Conservation (phyloP, 345 rosid genomes). For the Brassica rapa region DNA sequence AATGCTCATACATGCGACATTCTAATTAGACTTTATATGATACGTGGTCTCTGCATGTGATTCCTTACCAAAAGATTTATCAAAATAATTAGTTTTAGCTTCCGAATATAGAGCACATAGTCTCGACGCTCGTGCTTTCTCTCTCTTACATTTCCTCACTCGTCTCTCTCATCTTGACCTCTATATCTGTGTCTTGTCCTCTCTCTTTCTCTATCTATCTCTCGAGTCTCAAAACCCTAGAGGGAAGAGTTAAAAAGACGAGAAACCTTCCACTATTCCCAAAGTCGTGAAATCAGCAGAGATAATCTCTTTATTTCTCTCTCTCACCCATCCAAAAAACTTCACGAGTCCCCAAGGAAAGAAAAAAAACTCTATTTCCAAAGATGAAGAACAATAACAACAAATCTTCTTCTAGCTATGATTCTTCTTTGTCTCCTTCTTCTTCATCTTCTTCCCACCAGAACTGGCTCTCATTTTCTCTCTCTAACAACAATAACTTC, state of each 20-base stretch:
- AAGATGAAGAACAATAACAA: conserved; percentile 46
- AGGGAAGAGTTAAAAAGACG: conserved; percentile 25
- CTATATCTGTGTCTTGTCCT: conserved; percentile 62
- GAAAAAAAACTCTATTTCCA: conserved; percentile 21
- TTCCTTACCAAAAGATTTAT: conserved; percentile 14
- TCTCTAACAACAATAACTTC: conserved; percentile 45
- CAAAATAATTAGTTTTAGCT: not conserved
- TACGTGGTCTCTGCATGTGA: conserved; percentile 45
- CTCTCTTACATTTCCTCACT: conserved; percentile 38
- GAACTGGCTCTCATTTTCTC: conserved; percentile 61
- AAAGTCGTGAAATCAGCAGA: conserved; percentile 40
- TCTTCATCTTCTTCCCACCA: conserved; percentile 43
- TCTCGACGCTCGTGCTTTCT: conserved; percentile 52
- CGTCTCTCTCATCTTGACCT: conserved; percentile 48
- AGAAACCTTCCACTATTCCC: conserved; percentile 53
- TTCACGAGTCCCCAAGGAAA: conserved; percentile 42
- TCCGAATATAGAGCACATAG: conserved; percentile 22
- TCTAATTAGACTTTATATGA: conserved; percentile 9
- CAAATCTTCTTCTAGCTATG: conserved; percentile 46
- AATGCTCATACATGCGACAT: too few relatives aligned
- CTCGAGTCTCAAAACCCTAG: conserved; percentile 32
- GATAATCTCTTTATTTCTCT: not conserved
- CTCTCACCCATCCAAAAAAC: conserved; percentile 21
- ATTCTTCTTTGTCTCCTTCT: conserved; percentile 47
- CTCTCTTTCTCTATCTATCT: conserved; percentile 28